Conservation (phyloP, 2,329 filamentous ascomycete species). For the Xylaria sp. region DNA sequence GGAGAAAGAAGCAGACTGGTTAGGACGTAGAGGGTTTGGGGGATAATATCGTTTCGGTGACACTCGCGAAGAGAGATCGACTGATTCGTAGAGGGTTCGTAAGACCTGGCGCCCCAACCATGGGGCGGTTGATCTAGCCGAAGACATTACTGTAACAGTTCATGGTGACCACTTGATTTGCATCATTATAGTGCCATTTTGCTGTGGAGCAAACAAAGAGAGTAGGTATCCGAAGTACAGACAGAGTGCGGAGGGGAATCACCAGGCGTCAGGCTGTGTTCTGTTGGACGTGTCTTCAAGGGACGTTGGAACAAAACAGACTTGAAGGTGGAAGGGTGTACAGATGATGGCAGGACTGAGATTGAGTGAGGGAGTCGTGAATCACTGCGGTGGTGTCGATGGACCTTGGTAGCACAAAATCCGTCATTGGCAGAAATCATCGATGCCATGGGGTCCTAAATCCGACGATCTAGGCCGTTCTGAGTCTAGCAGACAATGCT, state of each 20-base stretch:
- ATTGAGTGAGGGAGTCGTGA: slow-evolving; percentile 11
- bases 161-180: slow-evolving; percentile 44
- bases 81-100: slow-evolving; percentile 48
- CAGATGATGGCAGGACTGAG: background rate
- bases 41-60: slow-evolving; percentile 42
- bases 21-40: slow-evolving; percentile 37
- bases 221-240: background rate
- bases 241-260: background rate
- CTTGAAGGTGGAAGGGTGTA: background rate
- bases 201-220: slow-evolving; percentile 23
- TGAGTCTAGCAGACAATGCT: background rate
- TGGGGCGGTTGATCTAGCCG: slow-evolving; percentile 50
- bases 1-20: slow-evolving; percentile 41
- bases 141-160: slow-evolving; percentile 47
- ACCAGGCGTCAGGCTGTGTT: background rate
- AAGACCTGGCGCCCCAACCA: slow-evolving; percentile 48
- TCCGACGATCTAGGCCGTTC: slow-evolving; percentile 13
- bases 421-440: slow-evolving; percentile 44
- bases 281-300: background rate
- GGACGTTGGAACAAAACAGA: background rate
- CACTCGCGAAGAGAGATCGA: slow-evolving; percentile 44
- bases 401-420: slow-evolving; percentile 39
- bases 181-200: slow-evolving; percentile 29
- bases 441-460: slow-evolving; percentile 36
- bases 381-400: slow-evolving; percentile 3